These are phyloP conservation scores for Mycena capillaripes DNA, from an alignment of 768 basidiomycete species.

Conservation along the genomic window DNA sequence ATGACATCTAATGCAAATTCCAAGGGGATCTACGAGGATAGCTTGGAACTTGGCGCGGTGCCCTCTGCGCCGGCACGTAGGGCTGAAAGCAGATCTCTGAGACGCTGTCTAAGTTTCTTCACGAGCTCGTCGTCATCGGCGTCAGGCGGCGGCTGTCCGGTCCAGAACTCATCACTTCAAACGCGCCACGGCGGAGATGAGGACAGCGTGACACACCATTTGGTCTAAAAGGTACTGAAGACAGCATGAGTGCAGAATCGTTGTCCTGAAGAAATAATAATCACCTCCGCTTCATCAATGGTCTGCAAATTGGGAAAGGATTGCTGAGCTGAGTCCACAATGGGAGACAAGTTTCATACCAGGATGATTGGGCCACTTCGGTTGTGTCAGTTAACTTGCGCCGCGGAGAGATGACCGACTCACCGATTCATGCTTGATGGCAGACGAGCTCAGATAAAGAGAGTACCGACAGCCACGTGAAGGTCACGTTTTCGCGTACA, in stretches of 20 bases:
- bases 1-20: too few relatives aligned
- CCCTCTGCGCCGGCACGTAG: conserved; percentile 55
- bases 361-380: not conserved
- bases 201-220: conserved; percentile 41
- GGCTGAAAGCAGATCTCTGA: conserved; percentile 51
- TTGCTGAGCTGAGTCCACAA: not conserved
- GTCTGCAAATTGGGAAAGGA: not conserved
- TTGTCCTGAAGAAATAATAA: too few relatives aligned
- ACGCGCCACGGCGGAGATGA: not conserved
- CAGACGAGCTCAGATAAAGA: not conserved
- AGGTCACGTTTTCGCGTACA: not conserved
- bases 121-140: conserved; percentile 53
- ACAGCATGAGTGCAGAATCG: not conserved
- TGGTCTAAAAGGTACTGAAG: conserved; percentile 56
- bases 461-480: not conserved
- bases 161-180: not conserved
- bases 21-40: not conserved
- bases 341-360: not conserved
- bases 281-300: conserved; percentile 32
- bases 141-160: conserved; percentile 51
- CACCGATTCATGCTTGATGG: conserved; percentile 4
- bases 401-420: not conserved
- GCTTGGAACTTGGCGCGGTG: not conserved
- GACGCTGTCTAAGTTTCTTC: conserved; percentile 51
- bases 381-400: not conserved